Conservation (phyloP, 2,329 filamentous ascomycete species). For the Albifimbria verrucaria region DNA sequence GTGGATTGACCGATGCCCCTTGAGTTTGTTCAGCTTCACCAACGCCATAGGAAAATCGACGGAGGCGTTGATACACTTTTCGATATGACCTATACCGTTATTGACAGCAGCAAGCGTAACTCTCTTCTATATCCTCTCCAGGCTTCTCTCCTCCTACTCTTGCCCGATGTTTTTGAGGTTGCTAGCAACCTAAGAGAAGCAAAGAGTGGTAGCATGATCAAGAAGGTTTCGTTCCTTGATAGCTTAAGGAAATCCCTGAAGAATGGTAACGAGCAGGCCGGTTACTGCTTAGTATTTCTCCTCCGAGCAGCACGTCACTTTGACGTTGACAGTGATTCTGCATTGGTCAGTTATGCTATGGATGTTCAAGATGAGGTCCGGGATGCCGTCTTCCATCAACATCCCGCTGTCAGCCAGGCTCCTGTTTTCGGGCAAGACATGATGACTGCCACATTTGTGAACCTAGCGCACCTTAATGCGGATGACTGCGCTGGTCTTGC, state of each 20-base stretch:
- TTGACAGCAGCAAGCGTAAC: constrained; percentile 54
- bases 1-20: constrained; percentile 64
- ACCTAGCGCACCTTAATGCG: constrained; percentile 59
- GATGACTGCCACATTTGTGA: constrained; percentile 65
- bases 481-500: constrained; percentile 55
- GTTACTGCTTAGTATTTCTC: constrained; percentile 62
- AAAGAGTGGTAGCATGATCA: constrained; percentile 59
- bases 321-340: constrained; percentile 58
- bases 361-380: constrained; percentile 68
- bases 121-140: constrained; percentile 60
- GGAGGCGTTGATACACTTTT: constrained; percentile 65
- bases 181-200: constrained; percentile 64
- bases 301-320: constrained; percentile 64
- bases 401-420: constrained; percentile 43
- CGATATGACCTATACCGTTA: constrained; percentile 63
- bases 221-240: constrained; percentile 65
- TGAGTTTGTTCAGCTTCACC: constrained; percentile 64
- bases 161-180: constrained; percentile 68
- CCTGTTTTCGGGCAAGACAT: constrained; percentile 58
- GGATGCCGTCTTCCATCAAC: constrained; percentile 60
- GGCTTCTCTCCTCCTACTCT: constrained; percentile 57
- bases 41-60: constrained; percentile 58
- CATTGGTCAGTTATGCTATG: constrained; percentile 63
- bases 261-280: constrained; percentile 63
- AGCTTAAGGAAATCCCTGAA: constrained; percentile 59